phyloP scores from a whole-genome alignment of 1,284 basidiomycete species.

The Rhodotorula sp. region DNA sequence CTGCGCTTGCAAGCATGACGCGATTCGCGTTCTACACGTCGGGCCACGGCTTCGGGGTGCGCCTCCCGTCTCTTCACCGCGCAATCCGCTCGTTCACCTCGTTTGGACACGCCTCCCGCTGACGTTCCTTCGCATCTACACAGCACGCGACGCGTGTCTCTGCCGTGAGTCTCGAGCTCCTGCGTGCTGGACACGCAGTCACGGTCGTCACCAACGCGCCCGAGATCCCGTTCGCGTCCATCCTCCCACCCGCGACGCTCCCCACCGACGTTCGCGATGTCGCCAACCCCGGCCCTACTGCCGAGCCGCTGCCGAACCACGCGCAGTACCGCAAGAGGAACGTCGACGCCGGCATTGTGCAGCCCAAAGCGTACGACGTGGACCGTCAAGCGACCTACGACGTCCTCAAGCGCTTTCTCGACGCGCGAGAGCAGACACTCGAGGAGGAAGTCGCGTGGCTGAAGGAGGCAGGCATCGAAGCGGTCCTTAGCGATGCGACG shows the following conservation, averaged over 20 bases:
- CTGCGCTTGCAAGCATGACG: background rate
- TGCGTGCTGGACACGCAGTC: conserved; percentile 43
- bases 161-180: conserved; percentile 43
- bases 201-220: conserved; percentile 47
- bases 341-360: conserved; percentile 46
- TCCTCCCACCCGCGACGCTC: conserved; percentile 26
- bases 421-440: conserved; percentile 60
- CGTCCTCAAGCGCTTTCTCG: conserved; percentile 63
- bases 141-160: conserved; percentile 46
- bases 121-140: background rate
- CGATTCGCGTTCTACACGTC: conserved; percentile 31
- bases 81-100: background rate
- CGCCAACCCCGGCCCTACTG: background rate
- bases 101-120: background rate
- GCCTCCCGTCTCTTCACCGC: background rate
- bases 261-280: conserved; percentile 30
- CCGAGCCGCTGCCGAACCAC: conserved; percentile 2
- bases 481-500: conserved; percentile 72
- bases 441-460: conserved; percentile 65
- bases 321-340: conserved; percentile 42
- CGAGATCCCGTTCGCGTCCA: conserved; percentile 42
- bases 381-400: conserved; percentile 68
- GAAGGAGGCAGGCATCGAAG: conserved; percentile 57
- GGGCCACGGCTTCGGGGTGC: conserved; percentile 38
- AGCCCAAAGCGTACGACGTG: conserved; percentile 55